Evolutionary conservation across 2,329 filamentous ascomycete genomes (phyloP), one percentile per base, ranked within the genome.

Genomic region (Nannizzia gypsea): DNA sequence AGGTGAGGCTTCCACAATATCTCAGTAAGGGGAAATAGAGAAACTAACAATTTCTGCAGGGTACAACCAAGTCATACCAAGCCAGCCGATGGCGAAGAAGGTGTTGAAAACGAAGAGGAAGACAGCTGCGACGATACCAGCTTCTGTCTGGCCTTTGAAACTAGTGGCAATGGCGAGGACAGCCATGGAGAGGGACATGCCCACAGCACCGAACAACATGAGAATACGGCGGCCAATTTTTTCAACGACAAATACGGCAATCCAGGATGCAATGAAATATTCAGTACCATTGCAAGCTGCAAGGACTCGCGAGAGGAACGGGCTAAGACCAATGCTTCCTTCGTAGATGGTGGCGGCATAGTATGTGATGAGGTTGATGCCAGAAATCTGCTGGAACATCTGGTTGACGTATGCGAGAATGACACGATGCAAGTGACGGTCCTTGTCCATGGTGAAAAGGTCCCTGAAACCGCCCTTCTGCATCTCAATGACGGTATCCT

Each of bases 151-250:
- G n/a, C 70, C 66, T 24, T 71, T 63, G 56, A 72, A 75, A 24
- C 69, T 70, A 28, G 67, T 73, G n/a, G 66, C 69, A 34, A 75
- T 67, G 4, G 76, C 74, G 3, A 80, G 68, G 24, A 89, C 78
- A 1, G 83, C 80, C 86, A 89, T 89, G 57, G 81, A 83, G 1
- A 79, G 68, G 40, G 82, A 83, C 75, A 85, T 84, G 0, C 83
- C 83, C 36, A 81, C 73, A 0, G 83, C 82, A 58, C 86, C 86
- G 63, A 88, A 82, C 17, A 90, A 73, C 85, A 90, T 89, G 62
- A 90, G 79, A 67, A 82, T 81, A 17, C 87, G 80, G 28, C 87
- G 75, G 13, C 78, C 78, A 58, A 79, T 70, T 57, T 72, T 74
- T 64, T 81, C 78, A 60, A 80, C 76, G 9, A 76, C 74, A 62